phyloP scores from a whole-genome alignment of 2,329 filamentous ascomycete genomes.

The Botrytis tulipae region DNA sequence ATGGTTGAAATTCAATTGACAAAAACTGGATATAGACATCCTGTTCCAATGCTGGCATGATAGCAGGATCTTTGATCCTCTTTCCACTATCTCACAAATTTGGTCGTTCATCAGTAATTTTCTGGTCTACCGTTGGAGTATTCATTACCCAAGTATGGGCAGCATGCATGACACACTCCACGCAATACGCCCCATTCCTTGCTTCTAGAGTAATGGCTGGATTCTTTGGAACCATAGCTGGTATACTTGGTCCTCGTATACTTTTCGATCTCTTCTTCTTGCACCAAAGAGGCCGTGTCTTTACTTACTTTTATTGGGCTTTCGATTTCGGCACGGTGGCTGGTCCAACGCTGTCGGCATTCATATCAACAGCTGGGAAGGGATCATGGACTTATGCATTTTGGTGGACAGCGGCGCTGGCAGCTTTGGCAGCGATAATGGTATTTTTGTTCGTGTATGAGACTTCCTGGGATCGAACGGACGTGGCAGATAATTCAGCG shows the following conservation, averaged over 20 bases:
- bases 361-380: slow-evolving; percentile 39
- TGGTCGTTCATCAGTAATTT: slow-evolving; percentile 42
- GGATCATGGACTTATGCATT: slow-evolving; percentile 42
- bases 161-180: slow-evolving; percentile 40
- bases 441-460: slow-evolving; percentile 44
- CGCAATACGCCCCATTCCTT: slow-evolving; percentile 36
- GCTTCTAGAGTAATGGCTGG: slow-evolving; percentile 41
- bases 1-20: background rate
- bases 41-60: slow-evolving; percentile 42
- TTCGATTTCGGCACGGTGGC: slow-evolving; percentile 42
- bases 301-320: slow-evolving; percentile 40
- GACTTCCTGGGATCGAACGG: slow-evolving; percentile 40
- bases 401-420: slow-evolving; percentile 44
- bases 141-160: slow-evolving; percentile 29
- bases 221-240: slow-evolving; percentile 43
- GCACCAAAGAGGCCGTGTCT: slow-evolving; percentile 44
- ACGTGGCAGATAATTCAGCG: slow-evolving; percentile 26
- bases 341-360: slow-evolving; percentile 43
- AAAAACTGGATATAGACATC: slow-evolving; percentile 32
- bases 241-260: slow-evolving; percentile 42
- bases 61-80: slow-evolving; percentile 41
- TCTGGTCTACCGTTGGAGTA: slow-evolving; percentile 41
- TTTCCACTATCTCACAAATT: slow-evolving; percentile 41
- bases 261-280: slow-evolving; percentile 47
- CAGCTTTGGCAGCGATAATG: slow-evolving; percentile 39